Percentiles rank a stretch among this genome's conserved stretches.
Evolutionary conservation across 441 rosid species (phyloP).

Genomic region (Erodium moschatum): DNA sequence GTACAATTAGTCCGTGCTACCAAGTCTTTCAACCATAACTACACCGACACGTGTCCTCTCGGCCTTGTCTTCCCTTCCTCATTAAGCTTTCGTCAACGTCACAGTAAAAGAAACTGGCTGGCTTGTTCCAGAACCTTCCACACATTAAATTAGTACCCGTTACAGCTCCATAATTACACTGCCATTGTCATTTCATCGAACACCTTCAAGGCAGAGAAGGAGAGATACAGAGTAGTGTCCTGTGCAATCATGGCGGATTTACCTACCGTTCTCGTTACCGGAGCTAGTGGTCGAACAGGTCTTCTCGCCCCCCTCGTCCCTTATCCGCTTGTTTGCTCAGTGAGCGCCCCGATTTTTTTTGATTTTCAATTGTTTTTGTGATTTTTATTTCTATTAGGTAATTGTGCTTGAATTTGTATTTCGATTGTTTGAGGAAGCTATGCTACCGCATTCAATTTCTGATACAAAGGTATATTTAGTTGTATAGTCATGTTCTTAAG

Average conservation of each 20-base stretch:
- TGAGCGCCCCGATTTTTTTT: background rate
- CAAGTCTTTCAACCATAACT: no score
- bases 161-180: no score
- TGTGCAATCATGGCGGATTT: background rate
- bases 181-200: background rate
- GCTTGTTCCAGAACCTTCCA: no score
- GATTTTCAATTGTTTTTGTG: background rate
- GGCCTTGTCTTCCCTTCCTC: no score
- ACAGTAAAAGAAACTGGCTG: no score
- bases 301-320: background rate
- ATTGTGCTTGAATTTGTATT: conserved; percentile 5
- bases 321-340: background rate
- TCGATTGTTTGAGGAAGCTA: background rate
- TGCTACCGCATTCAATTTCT: background rate
- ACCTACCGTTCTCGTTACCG: conserved; percentile 7
- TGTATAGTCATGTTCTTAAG: background rate
- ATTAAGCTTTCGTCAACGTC: no score
- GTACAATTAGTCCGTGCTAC: no score
- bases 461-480: background rate
- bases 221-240: background rate
- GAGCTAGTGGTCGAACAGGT: conserved; percentile 7
- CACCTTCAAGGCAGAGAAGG: background rate
- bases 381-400: background rate
- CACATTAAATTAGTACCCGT: no score
- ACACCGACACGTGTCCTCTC: no score